Percentiles rank a stretch among this genome's conserved stretches.
phyloP scores from a whole-genome alignment of 306 rosid species.

The Cicer pinnatifidum region DNA sequence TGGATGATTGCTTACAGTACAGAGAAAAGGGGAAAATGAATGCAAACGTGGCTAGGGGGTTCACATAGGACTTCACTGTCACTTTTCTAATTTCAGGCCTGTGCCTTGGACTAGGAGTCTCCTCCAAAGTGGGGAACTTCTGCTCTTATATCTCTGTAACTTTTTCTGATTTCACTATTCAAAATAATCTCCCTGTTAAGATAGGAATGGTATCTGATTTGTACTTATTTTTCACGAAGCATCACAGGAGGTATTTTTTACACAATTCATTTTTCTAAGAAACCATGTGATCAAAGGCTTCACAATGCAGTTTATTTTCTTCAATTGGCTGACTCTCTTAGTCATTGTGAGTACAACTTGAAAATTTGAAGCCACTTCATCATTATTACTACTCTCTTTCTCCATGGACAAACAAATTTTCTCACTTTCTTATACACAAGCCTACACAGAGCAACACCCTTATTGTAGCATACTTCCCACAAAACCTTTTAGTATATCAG shows the following conservation, averaged over 20 bases:
- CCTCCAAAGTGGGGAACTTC: conserved; percentile 2
- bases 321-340: not conserved
- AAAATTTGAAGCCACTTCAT: conserved; percentile 1
- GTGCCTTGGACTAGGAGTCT: not conserved
- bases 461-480: conserved; percentile 6
- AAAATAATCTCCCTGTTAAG: not conserved
- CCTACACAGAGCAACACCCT: not conserved
- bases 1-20: not conserved
- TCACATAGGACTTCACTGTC: not conserved
- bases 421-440: not conserved
- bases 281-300: conserved; percentile 1
- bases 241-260: not conserved
- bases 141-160: not conserved
- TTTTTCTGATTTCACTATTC: not conserved
- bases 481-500: conserved; percentile 3
- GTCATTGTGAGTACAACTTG: not conserved
- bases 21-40: conserved; percentile 1
- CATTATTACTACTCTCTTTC: conserved; percentile 14
- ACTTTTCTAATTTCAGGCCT: not conserved
- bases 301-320: conserved; percentile 6
- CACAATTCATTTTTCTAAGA: conserved; percentile 1
- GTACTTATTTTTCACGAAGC: not conserved
- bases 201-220: not conserved
- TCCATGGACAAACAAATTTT: not conserved
- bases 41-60: not conserved